Percentiles rank a stretch among this genome's conserved stretches.
phyloP scores from a whole-genome alignment of 371 early-diverging fungal species.

The Sporodiniella umbellata region DNA sequence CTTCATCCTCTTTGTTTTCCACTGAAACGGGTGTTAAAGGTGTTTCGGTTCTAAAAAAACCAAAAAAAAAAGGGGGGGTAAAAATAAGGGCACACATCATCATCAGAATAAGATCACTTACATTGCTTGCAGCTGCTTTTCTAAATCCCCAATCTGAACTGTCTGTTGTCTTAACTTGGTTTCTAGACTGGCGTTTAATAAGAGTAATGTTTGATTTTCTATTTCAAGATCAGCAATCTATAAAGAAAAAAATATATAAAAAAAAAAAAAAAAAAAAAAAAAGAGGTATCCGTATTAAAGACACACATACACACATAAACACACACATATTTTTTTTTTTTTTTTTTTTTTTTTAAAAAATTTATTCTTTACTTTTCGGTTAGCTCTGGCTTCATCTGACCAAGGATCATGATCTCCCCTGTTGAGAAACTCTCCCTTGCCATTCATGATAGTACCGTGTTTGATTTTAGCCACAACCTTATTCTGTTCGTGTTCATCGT shows the following conservation, averaged over 20 bases:
- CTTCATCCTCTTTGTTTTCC: conserved; percentile 7
- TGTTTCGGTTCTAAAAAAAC: conserved; percentile 15
- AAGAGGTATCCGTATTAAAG: no score
- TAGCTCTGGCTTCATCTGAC: conserved; percentile 34
- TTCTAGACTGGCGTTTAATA: conserved; percentile 42
- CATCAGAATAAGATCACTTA: conserved; percentile 1
- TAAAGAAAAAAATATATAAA: neutral
- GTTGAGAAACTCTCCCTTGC: conserved; percentile 42
- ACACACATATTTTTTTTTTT: no score
- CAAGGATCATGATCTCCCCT: conserved; percentile 20
- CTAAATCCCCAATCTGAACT: conserved; percentile 38
- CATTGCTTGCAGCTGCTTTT: conserved; percentile 29
- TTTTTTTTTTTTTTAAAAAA: neutral
- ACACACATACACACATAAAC: no score
- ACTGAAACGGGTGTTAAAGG: conserved; percentile 28
- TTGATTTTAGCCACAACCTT: conserved; percentile 44
- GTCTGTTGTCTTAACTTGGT: conserved; percentile 40
- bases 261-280: no score
- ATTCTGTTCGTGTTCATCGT: conserved; percentile 15
- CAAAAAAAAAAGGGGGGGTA: no score
- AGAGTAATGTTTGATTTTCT: conserved; percentile 43
- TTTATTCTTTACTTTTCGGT: conserved; percentile 28
- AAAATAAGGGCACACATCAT: no score
- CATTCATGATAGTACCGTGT: conserved; percentile 49
- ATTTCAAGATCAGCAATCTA: conserved; percentile 54